phyloP scores from a whole-genome alignment of 352 stramenopile genomes.

The Globisporangium megalacanthum region DNA sequence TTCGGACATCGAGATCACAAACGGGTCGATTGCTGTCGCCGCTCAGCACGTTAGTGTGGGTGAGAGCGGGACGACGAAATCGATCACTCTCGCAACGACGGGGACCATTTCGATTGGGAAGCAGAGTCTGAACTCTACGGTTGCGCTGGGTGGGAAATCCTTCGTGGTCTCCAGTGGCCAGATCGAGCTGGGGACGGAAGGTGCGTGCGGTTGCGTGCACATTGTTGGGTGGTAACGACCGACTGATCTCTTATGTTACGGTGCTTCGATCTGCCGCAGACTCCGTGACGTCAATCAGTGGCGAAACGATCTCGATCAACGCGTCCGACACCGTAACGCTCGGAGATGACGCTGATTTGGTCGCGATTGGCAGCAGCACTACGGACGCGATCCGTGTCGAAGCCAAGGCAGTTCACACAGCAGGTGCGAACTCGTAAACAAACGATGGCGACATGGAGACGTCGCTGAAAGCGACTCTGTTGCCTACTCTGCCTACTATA shows the following conservation, averaged over 20 bases:
- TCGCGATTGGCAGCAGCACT: conserved; percentile 12
- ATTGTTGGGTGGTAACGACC: no score
- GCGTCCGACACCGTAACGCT: conserved; percentile 2
- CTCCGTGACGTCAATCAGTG: conserved; percentile 2
- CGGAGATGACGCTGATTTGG: conserved; percentile 4
- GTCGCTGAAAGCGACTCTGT: background rate
- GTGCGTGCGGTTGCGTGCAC: conserved; percentile 1
- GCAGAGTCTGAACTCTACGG: conserved; percentile 3
- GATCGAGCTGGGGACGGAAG: conserved; percentile 9
- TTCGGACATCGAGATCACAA: conserved; percentile 9
- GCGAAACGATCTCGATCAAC: conserved; percentile 5
- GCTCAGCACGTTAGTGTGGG: conserved; percentile 5
- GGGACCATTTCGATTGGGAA: conserved; percentile 2
- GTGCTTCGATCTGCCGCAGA: background rate
- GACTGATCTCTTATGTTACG: background rate
- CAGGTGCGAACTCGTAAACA: conserved; percentile 12
- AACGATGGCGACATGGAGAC: background rate
- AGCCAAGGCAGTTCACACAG: conserved; percentile 13
- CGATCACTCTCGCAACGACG: conserved; percentile 1
- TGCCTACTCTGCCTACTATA: background rate
- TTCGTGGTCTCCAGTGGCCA: conserved; percentile 8
- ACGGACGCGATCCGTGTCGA: conserved; percentile 17
- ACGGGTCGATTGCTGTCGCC: conserved; percentile 3
- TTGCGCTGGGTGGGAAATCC: conserved; percentile 1
- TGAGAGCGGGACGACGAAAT: conserved; percentile 4